A percentile compares a stretch with the other conserved stretches of the same genome.
phyloP scores from a whole-genome alignment of 257 asterid species.

The Solanum pinnatisectum region DNA sequence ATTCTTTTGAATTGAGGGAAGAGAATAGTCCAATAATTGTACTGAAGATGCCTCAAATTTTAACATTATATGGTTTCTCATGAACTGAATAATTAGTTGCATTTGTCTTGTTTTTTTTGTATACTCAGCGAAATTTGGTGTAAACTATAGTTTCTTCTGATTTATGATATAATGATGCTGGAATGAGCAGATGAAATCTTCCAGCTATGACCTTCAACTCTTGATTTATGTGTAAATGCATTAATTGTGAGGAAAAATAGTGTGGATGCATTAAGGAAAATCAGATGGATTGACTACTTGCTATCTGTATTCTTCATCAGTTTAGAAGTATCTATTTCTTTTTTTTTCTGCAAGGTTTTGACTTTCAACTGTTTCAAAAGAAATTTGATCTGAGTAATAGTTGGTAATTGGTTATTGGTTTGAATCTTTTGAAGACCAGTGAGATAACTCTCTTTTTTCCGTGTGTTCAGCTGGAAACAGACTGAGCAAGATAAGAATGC shows the following conservation, averaged over 20 bases:
- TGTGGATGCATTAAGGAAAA: background rate
- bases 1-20: slow-evolving; percentile 13
- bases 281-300: background rate
- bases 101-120: background rate
- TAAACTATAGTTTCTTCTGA: background rate
- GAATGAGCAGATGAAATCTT: background rate
- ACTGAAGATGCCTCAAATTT: background rate
- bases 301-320: background rate
- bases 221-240: background rate
- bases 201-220: background rate
- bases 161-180: background rate
- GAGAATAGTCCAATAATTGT: slow-evolving; percentile 23
- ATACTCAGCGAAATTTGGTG: background rate
- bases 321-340: background rate
- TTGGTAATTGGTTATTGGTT: background rate
- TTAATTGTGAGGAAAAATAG: background rate
- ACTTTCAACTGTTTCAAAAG: background rate
- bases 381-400: background rate
- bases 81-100: background rate
- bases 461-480: background rate
- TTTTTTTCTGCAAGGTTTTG: background rate
- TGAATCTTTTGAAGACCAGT: background rate
- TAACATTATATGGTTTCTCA: background rate
- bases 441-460: background rate
- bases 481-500: background rate